These are phyloP conservation scores for Mortierella polycephala DNA, from an alignment of 371 early-diverging fungal species.

Conservation along the genomic window DNA sequence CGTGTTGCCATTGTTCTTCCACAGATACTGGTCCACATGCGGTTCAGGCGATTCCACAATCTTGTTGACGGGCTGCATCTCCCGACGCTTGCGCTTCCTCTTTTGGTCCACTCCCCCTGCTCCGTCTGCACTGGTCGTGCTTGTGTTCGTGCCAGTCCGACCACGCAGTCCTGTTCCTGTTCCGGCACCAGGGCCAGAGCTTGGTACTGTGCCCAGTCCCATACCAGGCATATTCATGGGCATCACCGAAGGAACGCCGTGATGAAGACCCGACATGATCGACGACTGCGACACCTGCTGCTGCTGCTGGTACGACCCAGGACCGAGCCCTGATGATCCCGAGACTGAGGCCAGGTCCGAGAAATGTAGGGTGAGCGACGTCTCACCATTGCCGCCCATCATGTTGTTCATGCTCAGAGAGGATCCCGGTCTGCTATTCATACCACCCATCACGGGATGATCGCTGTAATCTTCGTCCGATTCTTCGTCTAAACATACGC, in stretches of 20 bases:
- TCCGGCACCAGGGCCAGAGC: background rate
- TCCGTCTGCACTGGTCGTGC: slow-evolving; percentile 7
- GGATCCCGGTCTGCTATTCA: slow-evolving; percentile 46
- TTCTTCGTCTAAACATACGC: slow-evolving; percentile 24
- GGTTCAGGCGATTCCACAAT: slow-evolving; percentile 73
- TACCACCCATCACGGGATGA: slow-evolving; percentile 32
- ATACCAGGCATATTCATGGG: slow-evolving; percentile 19
- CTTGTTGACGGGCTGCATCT: slow-evolving; percentile 74
- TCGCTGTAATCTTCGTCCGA: slow-evolving; percentile 44
- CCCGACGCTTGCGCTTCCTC: slow-evolving; percentile 66
- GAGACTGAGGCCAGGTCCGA: slow-evolving; percentile 45
- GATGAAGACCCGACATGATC: background rate
- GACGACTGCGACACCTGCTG: slow-evolving; percentile 1
- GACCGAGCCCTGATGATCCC: slow-evolving; percentile 3
- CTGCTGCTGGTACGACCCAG: slow-evolving; percentile 14
- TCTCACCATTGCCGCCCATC: slow-evolving; percentile 44
- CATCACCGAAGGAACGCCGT: slow-evolving; percentile 1
- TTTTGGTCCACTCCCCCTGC: slow-evolving; percentile 34
- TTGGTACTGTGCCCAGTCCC: slow-evolving; percentile 2
- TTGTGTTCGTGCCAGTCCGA: slow-evolving; percentile 8
- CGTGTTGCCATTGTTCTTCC: slow-evolving; percentile 76
- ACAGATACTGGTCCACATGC: slow-evolving; percentile 65
- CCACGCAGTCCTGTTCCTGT: background rate
- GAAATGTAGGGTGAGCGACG: slow-evolving; percentile 35
- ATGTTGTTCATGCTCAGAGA: slow-evolving; percentile 50